These are phyloP conservation scores for Tolypocladium paradoxum DNA, from an alignment of 2,329 filamentous ascomycete genomes.

Conservation along the genomic window DNA sequence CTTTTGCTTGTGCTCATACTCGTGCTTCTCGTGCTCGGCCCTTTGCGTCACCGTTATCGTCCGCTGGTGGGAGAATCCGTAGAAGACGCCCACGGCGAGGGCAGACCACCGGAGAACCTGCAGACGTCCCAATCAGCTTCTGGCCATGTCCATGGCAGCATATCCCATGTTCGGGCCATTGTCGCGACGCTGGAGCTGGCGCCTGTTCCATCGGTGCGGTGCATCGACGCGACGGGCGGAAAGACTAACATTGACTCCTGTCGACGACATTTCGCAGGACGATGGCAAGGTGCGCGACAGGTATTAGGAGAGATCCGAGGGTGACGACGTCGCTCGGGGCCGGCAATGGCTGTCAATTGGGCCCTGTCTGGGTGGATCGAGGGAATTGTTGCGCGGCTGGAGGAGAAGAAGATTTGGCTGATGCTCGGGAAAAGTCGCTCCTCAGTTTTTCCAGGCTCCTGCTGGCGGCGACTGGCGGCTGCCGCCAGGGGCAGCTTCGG, in stretches of 20 bases:
- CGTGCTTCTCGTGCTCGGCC: conserved; percentile 59
- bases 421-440: conserved; percentile 35
- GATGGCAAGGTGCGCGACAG: conserved; percentile 31
- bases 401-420: conserved; percentile 28
- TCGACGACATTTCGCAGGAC: conserved; percentile 48
- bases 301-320: conserved; percentile 24
- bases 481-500: conserved; percentile 13
- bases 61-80: conserved; percentile 90
- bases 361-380: conserved; percentile 28
- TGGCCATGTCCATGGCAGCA: neutral
- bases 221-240: conserved; percentile 5
- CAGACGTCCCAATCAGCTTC: conserved; percentile 17
- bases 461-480: neutral
- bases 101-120: conserved; percentile 97
- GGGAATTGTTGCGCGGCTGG: conserved; percentile 26
- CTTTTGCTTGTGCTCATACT: conserved; percentile 83
- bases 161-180: neutral
- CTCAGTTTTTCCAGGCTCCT: conserved; percentile 23
- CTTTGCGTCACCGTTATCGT: conserved; percentile 64
- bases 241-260: conserved; percentile 56
- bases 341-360: conserved; percentile 34
- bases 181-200: neutral
- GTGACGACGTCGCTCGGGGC: conserved; percentile 22
- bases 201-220: neutral
- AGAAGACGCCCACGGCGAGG: conserved; percentile 83